Evolutionary conservation across 202 grass and related monocot genomes (phyloP), one percentile per base, ranked within the genome.

Genomic region (Schoenoplectus triqueter): DNA sequence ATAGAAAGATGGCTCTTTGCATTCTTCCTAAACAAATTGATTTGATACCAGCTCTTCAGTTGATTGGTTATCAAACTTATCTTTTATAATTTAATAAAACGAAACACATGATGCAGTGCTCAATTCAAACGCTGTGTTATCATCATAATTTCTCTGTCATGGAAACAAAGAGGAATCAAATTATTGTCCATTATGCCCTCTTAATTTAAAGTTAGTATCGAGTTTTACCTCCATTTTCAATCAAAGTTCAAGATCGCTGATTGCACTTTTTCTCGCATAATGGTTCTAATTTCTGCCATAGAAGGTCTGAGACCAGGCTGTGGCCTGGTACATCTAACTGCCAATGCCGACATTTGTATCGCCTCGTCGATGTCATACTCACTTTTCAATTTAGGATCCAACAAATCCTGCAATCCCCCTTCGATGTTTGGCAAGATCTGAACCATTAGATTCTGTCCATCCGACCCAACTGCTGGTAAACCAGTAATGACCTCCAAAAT

Each of bases 401-500:
- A 83, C 57, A 90, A 40, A 80, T 90, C 87, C 0, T 20, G 86
- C 56, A 79, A 85, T n/a, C 83, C 72, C 0, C 14, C 11, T 65
- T 73, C 83, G 19, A 91, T 7, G 18, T 85, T 81, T 9, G 86
- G 89, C 79, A 88, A 67, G 5, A 93, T 56, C 83, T 82, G 55
- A 1, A 80, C 52, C 20, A 83, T 88, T 41, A 93, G 69, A 80
- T 90, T 77, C 76, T 55, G 39, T 18, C 84, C 14, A 18, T 75
- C 73, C 0, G 42, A 45, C 1, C 78, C 85, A 10, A 87, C 94
- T 31, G 85, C 90, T 41, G 90, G 88, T 22, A 81, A 31, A 11
- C 95, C 95, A 0, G 95, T 97, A 84, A 97, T 13, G 80, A 59
- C 81, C 68, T 95, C 91, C 79, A 97, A 87, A 19, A 95, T 69